Conservation (phyloP, 192 early-diverging fungal species). For the Podila minutissima region DNA sequence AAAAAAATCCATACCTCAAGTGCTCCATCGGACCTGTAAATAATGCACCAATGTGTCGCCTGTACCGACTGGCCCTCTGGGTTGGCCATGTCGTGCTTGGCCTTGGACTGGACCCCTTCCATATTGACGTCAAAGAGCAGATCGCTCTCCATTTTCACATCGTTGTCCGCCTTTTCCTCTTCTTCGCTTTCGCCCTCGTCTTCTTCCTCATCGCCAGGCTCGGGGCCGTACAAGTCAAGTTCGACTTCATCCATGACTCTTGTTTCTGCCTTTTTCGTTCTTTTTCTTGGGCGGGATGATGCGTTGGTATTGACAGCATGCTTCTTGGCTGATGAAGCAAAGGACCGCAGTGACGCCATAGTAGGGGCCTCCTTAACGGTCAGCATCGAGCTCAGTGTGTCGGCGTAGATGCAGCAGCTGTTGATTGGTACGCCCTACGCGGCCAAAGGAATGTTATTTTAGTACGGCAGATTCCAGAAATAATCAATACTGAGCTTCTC, state of each 20-base stretch:
- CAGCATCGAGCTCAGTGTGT: constrained; percentile 20
- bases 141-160: constrained; percentile 31
- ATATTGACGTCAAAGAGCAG: constrained; percentile 47
- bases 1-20: constrained; percentile 73
- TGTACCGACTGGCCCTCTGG: constrained; percentile 45
- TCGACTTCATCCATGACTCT: constrained; percentile 43
- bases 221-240: constrained; percentile 46
- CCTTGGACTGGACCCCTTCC: constrained; percentile 21
- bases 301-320: background rate
- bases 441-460: background rate
- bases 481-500: background rate
- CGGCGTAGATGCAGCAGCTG: constrained; percentile 44
- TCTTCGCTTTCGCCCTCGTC: constrained; percentile 64
- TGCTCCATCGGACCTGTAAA: constrained; percentile 69
- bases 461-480: too few species aligned
- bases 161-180: constrained; percentile 29
- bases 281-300: constrained; percentile 12
- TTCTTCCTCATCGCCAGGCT: constrained; percentile 44
- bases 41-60: constrained; percentile 70
- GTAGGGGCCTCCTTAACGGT: constrained; percentile 42
- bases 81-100: constrained; percentile 37
- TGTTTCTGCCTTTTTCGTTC: constrained; percentile 16
- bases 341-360: constrained; percentile 38
- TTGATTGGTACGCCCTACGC: constrained; percentile 30
- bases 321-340: constrained; percentile 2